phyloP scores from a whole-genome alignment of 1,139 yeast species.

The Waltiozyma sp. region DNA sequence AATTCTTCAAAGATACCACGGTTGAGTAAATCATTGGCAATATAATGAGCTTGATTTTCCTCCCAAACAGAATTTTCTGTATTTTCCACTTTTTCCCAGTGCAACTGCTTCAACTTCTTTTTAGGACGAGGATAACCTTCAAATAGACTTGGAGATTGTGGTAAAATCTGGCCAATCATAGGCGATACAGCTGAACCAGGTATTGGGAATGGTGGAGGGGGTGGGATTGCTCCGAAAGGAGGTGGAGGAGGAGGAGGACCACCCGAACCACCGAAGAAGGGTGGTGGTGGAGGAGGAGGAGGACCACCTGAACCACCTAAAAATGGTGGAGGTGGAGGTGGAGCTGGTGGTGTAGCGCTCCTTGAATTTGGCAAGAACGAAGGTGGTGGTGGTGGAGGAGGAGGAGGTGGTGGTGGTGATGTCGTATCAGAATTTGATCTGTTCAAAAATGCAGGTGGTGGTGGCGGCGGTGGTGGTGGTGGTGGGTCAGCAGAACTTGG shows the following conservation, averaged over 20 bases:
- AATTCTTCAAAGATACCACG: conserved; percentile 69
- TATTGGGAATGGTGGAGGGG: conserved; percentile 27
- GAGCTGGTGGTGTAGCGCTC: conserved; percentile 14
- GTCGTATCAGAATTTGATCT: not conserved
- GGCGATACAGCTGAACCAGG: conserved; percentile 17
- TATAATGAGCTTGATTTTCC: conserved; percentile 30
- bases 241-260: conserved; percentile 23
- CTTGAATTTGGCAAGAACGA: conserved; percentile 3
- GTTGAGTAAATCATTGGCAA: conserved; percentile 50
- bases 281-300: conserved; percentile 20
- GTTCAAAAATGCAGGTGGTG: conserved; percentile 17
- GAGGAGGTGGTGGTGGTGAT: conserved; percentile 15
- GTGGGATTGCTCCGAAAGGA: conserved; percentile 23
- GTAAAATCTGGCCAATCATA: conserved; percentile 23
- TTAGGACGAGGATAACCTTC: conserved; percentile 65
- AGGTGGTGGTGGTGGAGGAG: conserved; percentile 13
- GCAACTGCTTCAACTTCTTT: conserved; percentile 68
- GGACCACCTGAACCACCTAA: conserved; percentile 15
- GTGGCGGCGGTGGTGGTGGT: conserved; percentile 13
- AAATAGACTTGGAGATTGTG: conserved; percentile 33
- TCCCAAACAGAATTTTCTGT: conserved; percentile 64
- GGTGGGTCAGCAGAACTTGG: not conserved
- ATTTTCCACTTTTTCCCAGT: conserved; percentile 70
- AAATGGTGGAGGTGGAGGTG: conserved; percentile 23
- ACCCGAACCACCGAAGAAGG: conserved; percentile 14